phyloP scores from a whole-genome alignment of 371 early-diverging fungal species.

The Chytridium lagenaria region DNA sequence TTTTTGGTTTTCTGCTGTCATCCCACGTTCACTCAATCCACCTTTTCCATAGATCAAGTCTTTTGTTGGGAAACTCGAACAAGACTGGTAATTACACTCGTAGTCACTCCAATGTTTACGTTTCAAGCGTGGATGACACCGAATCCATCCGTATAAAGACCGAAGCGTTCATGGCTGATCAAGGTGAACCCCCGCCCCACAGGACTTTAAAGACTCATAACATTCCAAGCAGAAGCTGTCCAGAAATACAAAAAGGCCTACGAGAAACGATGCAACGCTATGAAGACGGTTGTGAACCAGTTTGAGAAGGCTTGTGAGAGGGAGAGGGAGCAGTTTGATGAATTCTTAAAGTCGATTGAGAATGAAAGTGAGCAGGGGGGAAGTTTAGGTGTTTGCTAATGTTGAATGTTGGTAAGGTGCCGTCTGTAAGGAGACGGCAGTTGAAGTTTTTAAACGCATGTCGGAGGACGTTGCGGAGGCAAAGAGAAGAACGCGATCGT shows the following conservation, averaged over 20 bases:
- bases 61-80: background rate
- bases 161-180: background rate
- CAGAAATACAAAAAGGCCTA: conserved; percentile 13
- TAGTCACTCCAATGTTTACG: background rate
- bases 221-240: background rate
- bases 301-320: background rate
- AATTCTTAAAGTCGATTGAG: background rate
- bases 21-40: background rate
- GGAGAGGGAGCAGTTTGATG: background rate
- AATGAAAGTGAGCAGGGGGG: background rate
- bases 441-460: conserved; percentile 11
- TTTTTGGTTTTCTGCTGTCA: background rate
- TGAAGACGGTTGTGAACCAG: background rate
- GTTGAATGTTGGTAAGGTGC: background rate
- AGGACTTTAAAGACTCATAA: background rate
- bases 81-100: background rate
- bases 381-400: background rate
- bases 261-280: background rate
- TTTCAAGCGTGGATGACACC: background rate
- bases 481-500: background rate
- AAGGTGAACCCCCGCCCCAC: background rate
- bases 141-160: background rate
- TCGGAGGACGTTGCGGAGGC: conserved; percentile 10
- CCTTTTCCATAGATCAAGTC: background rate
- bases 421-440: background rate